Evolutionary conservation across 2,329 filamentous ascomycete genomes (phyloP).

Genomic region (Colletotrichum tropicicola): DNA sequence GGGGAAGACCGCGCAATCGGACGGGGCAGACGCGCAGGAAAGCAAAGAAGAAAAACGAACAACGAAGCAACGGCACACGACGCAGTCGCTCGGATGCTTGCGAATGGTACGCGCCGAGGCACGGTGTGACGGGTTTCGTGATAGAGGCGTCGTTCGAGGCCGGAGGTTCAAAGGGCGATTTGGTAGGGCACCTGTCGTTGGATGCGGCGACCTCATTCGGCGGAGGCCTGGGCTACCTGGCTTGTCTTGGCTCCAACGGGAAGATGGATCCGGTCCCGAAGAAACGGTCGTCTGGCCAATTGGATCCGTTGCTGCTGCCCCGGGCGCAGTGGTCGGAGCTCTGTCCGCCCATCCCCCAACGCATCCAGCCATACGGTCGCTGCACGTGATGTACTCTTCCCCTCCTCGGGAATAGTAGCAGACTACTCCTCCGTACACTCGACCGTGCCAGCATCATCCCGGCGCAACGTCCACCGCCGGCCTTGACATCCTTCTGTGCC

Average conservation of each 20-base stretch:
- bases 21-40: neutral
- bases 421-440: neutral
- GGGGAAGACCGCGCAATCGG: neutral
- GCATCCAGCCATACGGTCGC: neutral
- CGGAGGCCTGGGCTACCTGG: neutral
- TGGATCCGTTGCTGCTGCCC: neutral
- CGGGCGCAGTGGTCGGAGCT: neutral
- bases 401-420: neutral
- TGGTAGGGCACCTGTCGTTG: slow-evolving; percentile 17
- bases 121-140: neutral
- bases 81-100: neutral
- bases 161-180: slow-evolving; percentile 19
- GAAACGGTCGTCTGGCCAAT: slow-evolving; percentile 1
- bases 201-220: slow-evolving; percentile 8
- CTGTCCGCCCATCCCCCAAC: neutral
- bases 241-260: slow-evolving; percentile 5
- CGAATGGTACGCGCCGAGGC: neutral
- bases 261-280: slow-evolving; percentile 22
- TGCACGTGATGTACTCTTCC: neutral
- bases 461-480: neutral
- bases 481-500: no score
- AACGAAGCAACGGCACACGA: neutral
- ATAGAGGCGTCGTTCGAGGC: slow-evolving; percentile 12
- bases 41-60: neutral
- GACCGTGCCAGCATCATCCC: neutral